A percentile compares a stretch with the other conserved stretches of the same genome.
These are phyloP conservation scores for Elsinoe ampelina DNA, from an alignment of 2,329 filamentous ascomycete species.

Conservation along the genomic window DNA sequence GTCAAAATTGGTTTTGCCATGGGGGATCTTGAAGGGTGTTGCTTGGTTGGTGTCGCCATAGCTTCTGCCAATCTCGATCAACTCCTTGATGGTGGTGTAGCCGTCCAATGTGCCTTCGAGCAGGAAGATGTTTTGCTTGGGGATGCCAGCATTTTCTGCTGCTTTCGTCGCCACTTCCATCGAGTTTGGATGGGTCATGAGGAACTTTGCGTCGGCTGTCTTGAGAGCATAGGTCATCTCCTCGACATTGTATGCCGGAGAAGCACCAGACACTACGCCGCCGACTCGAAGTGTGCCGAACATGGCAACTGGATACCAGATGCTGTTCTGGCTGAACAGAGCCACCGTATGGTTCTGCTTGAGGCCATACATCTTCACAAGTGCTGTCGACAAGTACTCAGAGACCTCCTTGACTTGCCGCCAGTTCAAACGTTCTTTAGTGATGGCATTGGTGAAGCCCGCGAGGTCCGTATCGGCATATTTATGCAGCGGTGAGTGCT, in stretches of 20 bases:
- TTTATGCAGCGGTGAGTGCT: constrained; percentile 40
- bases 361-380: constrained; percentile 48
- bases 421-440: constrained; percentile 50
- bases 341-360: constrained; percentile 47
- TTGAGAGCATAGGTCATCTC: constrained; percentile 59
- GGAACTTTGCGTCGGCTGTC: constrained; percentile 47
- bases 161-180: constrained; percentile 47
- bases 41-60: constrained; percentile 37
- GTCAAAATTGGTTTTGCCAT: constrained; percentile 48
- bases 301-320: constrained; percentile 57
- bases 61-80: constrained; percentile 36
- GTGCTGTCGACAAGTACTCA: constrained; percentile 51
- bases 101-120: constrained; percentile 46
- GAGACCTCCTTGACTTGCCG: constrained; percentile 48
- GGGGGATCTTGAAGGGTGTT: constrained; percentile 40
- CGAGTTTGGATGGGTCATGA: constrained; percentile 48
- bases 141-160: constrained; percentile 46
- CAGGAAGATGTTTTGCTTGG: constrained; percentile 45
- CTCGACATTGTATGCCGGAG: constrained; percentile 56
- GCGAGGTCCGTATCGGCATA: constrained; percentile 26
- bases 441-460: constrained; percentile 50
- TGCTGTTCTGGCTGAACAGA: constrained; percentile 54
- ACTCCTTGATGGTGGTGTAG: constrained; percentile 40
- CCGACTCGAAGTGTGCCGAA: constrained; percentile 44
- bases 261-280: constrained; percentile 52